Base-by-base conservation (phyloP, 192 early-diverging fungal genomes). In the Podila clonocystis region DNA sequence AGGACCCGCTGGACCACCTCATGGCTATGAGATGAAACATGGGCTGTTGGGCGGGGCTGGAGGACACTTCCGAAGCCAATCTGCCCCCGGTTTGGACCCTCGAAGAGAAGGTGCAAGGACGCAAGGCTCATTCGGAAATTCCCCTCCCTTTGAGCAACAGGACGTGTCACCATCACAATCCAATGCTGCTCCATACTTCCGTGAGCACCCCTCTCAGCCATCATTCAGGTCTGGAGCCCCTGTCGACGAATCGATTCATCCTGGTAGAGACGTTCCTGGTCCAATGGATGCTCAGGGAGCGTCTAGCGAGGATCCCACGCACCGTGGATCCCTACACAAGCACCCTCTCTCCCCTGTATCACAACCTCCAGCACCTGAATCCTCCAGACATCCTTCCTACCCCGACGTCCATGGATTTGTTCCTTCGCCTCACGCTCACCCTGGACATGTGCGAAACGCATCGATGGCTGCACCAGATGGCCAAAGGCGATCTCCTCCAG, bases 41-140 rank as follows among this genome's bases (percentile, higher is more conserved):
- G 68, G 75, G 1, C 1, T 58, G 15, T 5, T 57, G 13, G 64
- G 58, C 50, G 57, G 57, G 24, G n/a, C 52, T 33, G 77, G 70
- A 50, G 77, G 77, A 13, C 77, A 80, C 26, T 63, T 69, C 62
- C 77, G 77, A 26, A 80, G 77, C n/a, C 77, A 80, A 24, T 73
- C 70, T 58, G 77, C 77, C 8, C 77, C 77, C n/a, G 77, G 77
- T 13, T 52, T 71, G 24, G 77, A 80, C 57, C 77, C 77, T 1
- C 59, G 71, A 6, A 48, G 70, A 52, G 70, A 80, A n/a, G 22
- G 22, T 19, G 3, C 71, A 9, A 28, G 70, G 28, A 59, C 58
- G 3, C 75, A 55, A 24, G 52, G 24, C n/a, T 9, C 52, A n/a
- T 55, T 55, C 9, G 24, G 52, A n/a, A 55, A 55, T 26, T 24